Evolutionary conservation across 768 basidiomycete genomes (phyloP).

Genomic region (Kwoniella mangroviensis): DNA sequence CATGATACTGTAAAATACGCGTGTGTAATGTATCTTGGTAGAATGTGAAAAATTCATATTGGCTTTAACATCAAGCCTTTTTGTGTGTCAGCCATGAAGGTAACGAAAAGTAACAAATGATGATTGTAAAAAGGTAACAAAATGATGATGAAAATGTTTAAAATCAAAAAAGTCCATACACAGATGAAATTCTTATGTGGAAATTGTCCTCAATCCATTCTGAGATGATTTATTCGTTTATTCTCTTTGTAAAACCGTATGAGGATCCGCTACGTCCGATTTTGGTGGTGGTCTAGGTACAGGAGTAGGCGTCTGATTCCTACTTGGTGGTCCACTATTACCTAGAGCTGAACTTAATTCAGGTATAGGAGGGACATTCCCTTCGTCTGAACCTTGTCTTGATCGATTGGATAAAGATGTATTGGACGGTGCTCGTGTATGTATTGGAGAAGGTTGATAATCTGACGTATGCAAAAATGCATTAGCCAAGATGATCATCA

Average conservation of each 20-base stretch:
- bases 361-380: constrained; percentile 6
- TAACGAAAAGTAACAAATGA: too few species aligned
- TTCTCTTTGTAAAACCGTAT: constrained; percentile 4
- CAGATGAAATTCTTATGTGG: too few species aligned
- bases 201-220: too few species aligned
- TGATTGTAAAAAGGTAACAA: too few species aligned
- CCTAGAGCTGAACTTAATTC: not conserved
- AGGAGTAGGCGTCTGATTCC: not conserved
- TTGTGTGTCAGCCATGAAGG: too few species aligned
- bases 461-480: too few species aligned
- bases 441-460: constrained; percentile 15
- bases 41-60: too few species aligned
- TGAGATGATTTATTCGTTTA: not conserved
- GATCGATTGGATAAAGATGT: constrained; percentile 13
- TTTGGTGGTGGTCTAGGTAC: not conserved
- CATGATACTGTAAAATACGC: too few species aligned
- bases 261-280: constrained; percentile 15
- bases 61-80: too few species aligned
- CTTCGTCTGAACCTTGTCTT: constrained; percentile 18
- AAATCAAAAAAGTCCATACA: too few species aligned
- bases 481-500: constrained; percentile 3
- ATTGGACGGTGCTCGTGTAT: constrained; percentile 1
- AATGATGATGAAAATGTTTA: too few species aligned
- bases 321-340: not conserved
- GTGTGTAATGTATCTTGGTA: too few species aligned